Evolutionary conservation across 108 stramenopile genomes (phyloP).

Genomic region (Nitzschia putrida): DNA sequence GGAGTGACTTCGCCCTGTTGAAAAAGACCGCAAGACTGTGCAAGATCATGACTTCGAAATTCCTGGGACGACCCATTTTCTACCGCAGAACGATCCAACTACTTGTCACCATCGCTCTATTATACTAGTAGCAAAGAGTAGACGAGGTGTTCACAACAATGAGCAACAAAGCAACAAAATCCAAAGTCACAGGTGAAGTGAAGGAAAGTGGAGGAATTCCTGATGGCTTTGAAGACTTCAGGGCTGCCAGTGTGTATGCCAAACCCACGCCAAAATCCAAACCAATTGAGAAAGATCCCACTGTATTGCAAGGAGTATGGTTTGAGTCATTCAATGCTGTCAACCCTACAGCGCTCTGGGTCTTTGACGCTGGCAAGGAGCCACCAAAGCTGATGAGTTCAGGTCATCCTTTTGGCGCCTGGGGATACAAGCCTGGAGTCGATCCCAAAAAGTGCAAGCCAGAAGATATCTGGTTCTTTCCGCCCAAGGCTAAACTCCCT

Average conservation of each 20-base stretch:
- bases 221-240: constrained; percentile 1
- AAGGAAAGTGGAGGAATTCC: constrained; percentile 15
- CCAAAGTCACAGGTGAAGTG: constrained; percentile 3
- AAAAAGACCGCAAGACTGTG: too few relatives aligned
- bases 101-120: too few relatives aligned
- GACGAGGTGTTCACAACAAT: too few relatives aligned
- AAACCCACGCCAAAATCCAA: background rate
- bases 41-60: too few relatives aligned
- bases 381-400: constrained; percentile 6
- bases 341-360: constrained; percentile 14
- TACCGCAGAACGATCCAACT: too few relatives aligned
- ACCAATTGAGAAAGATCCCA: constrained; percentile 10
- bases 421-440: constrained; percentile 29
- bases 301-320: constrained; percentile 23
- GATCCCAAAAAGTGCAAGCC: constrained; percentile 10
- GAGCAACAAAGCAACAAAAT: constrained; percentile 8
- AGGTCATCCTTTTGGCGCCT: constrained; percentile 9
- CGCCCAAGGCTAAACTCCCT: constrained; percentile 19
- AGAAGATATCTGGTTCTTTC: constrained; percentile 19
- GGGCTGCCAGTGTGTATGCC: constrained; percentile 9
- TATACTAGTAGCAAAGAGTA: too few relatives aligned
- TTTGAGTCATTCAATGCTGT: constrained; percentile 11
- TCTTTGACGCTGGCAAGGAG: constrained; percentile 10
- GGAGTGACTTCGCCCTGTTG: too few relatives aligned
- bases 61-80: too few relatives aligned